Conservation (phyloP, 1,284 basidiomycete species). For the Sphaerobolus stellatus region DNA sequence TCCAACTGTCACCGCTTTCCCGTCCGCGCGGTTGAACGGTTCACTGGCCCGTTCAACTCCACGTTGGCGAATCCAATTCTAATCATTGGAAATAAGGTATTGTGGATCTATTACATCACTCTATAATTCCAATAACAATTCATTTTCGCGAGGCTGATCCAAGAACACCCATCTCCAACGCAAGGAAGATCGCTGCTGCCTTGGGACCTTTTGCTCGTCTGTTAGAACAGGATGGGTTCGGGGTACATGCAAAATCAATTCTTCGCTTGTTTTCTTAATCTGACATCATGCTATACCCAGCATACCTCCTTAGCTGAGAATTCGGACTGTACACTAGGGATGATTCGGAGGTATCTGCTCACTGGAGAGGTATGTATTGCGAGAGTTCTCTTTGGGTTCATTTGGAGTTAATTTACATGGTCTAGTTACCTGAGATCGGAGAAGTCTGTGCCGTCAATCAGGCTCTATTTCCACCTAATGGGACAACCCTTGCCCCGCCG, state of each 20-base stretch:
- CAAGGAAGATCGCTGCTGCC: constrained; percentile 15
- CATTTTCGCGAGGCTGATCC: constrained; percentile 17
- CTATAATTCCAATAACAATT: neutral
- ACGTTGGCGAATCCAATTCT: constrained; percentile 29
- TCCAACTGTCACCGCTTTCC: constrained; percentile 4
- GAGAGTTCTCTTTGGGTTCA: neutral
- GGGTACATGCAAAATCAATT: constrained; percentile 17
- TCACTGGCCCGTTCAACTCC: constrained; percentile 29
- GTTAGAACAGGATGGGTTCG: constrained; percentile 21
- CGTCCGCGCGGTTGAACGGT: constrained; percentile 32
- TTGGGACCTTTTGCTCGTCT: constrained; percentile 19
- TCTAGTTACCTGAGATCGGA: neutral
- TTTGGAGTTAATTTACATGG: neutral
- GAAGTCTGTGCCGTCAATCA: neutral
- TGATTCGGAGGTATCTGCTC: neutral
- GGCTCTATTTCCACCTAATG: neutral
- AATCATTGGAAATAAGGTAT: constrained; percentile 20
- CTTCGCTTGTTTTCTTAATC: no score
- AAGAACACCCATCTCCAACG: constrained; percentile 19
- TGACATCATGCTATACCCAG: no score
- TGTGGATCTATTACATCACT: neutral
- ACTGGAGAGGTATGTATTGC: neutral
- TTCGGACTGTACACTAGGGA: neutral
- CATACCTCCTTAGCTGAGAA: neutral
- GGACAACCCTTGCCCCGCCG: no score